Percentiles rank a stretch among this genome's conserved stretches.
Conservation (phyloP, 805 yeast genomes). For the Sugiyamaella lignohabitans region DNA sequence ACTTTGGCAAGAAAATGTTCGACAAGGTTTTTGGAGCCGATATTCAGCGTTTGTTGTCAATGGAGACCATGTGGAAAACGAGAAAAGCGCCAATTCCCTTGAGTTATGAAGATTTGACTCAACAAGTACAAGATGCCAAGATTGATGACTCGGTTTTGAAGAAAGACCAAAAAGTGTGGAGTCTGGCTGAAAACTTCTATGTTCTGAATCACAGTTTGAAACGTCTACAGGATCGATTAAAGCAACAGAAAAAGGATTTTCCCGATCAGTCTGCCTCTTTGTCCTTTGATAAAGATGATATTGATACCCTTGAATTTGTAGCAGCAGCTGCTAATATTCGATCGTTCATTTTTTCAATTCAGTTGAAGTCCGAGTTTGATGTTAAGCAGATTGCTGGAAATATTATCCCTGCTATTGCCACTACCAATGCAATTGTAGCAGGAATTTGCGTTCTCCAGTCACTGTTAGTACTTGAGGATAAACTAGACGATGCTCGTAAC, state of each 20-base stretch:
- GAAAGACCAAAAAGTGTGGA: conserved; percentile 49
- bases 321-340: conserved; percentile 78
- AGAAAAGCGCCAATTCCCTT: conserved; percentile 66
- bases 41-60: conserved; percentile 60
- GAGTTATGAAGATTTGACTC: conserved; percentile 27
- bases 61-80: conserved; percentile 74
- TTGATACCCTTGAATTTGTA: conserved; percentile 83
- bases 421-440: conserved; percentile 92
- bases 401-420: conserved; percentile 97
- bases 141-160: conserved; percentile 27
- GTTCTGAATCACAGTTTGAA: conserved; percentile 48
- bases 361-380: conserved; percentile 70
- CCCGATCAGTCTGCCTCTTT: conserved; percentile 35
- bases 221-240: conserved; percentile 45
- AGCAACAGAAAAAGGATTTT: conserved; percentile 32
- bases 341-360: conserved; percentile 63
- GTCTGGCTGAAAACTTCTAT: conserved; percentile 52
- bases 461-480: conserved; percentile 36
- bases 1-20: conserved; percentile 29
- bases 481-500: conserved; percentile 27
- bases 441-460: conserved; percentile 80
- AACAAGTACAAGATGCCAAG: conserved; percentile 13
- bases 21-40: conserved; percentile 61
- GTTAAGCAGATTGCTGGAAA: conserved; percentile 93
- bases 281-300: conserved; percentile 88